phyloP scores from a whole-genome alignment of 257 asterid species.

The Penstemon newberryi region DNA sequence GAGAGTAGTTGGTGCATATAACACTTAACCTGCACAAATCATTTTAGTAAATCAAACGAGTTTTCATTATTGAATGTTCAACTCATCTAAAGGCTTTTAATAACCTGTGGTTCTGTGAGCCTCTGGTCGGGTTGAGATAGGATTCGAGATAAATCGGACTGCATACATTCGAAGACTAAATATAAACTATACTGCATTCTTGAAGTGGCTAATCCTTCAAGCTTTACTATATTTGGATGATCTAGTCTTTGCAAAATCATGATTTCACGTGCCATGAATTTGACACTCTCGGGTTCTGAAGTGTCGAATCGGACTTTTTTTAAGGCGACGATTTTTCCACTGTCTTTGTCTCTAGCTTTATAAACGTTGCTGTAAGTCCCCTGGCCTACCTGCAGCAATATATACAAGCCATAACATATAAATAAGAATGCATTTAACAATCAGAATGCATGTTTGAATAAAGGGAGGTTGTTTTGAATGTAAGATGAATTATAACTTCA shows the following conservation, averaged over 20 bases:
- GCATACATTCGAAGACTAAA: conserved; percentile 71
- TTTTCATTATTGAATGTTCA: too few relatives aligned
- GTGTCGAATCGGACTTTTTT: conserved; percentile 86
- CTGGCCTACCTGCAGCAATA: conserved; percentile 57
- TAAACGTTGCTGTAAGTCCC: conserved; percentile 88
- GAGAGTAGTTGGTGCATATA: conserved; percentile 73
- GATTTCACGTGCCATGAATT: conserved; percentile 89
- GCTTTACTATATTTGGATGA: conserved; percentile 80
- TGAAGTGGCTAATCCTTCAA: conserved; percentile 83
- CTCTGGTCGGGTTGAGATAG: conserved; percentile 55
- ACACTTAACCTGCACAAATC: conserved; percentile 56
- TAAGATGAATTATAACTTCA: too few relatives aligned
- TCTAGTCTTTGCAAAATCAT: conserved; percentile 59
- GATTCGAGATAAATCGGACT: conserved; percentile 59
- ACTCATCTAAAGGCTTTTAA: neutral
- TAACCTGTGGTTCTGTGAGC: conserved; percentile 78
- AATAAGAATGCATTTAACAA: too few relatives aligned
- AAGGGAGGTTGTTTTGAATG: too few relatives aligned
- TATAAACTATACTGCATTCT: conserved; percentile 89
- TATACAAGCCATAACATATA: neutral
- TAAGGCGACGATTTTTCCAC: conserved; percentile 67
- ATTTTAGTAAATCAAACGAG: neutral
- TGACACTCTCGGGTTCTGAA: conserved; percentile 79
- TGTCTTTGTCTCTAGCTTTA: conserved; percentile 67
- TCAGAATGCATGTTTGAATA: too few relatives aligned